Conservation (phyloP, 768 basidiomycete species). For the Phylloporus scabripes region DNA sequence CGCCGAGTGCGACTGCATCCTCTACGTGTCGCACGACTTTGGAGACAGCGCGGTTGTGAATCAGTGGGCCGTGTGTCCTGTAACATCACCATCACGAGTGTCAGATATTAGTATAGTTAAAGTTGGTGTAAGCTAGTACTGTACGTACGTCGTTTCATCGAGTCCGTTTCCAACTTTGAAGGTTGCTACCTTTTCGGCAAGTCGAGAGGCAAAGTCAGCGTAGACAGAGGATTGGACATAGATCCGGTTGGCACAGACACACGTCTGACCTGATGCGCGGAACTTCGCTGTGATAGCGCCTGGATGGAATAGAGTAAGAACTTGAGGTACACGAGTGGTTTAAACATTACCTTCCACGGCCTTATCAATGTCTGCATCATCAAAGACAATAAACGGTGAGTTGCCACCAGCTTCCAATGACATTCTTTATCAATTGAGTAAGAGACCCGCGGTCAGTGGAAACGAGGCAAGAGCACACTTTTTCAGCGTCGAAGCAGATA, state of each 20-base stretch:
- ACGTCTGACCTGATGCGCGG: conserved; percentile 77
- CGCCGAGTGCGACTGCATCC: conserved; percentile 82
- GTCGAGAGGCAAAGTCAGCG: conserved; percentile 84
- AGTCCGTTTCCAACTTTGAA: conserved; percentile 90
- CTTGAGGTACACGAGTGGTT: background rate
- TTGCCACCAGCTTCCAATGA: conserved; percentile 93
- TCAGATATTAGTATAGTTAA: background rate
- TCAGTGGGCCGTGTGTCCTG: conserved; percentile 93
- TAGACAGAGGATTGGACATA: conserved; percentile 90
- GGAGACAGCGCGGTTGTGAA: conserved; percentile 77
- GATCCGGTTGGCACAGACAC: conserved; percentile 85
- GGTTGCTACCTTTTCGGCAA: conserved; percentile 74
- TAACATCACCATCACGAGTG: background rate
- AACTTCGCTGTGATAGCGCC: conserved; percentile 77
- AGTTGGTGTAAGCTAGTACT: background rate
- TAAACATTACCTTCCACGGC: conserved; percentile 68
- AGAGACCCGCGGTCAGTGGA: background rate
- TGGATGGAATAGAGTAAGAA: conserved; percentile 22
- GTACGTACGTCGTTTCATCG: conserved; percentile 67
- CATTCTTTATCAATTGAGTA: conserved; percentile 31
- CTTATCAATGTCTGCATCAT: conserved; percentile 89
- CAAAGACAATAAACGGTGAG: conserved; percentile 94
- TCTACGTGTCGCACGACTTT: conserved; percentile 86
- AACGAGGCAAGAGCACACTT: conserved; percentile 45
- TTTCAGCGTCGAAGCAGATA: conserved; percentile 75